Percentiles rank a stretch among this genome's conserved stretches.
Evolutionary conservation across 768 basidiomycete species (phyloP).

Genomic region (Lactarius evosmus): DNA sequence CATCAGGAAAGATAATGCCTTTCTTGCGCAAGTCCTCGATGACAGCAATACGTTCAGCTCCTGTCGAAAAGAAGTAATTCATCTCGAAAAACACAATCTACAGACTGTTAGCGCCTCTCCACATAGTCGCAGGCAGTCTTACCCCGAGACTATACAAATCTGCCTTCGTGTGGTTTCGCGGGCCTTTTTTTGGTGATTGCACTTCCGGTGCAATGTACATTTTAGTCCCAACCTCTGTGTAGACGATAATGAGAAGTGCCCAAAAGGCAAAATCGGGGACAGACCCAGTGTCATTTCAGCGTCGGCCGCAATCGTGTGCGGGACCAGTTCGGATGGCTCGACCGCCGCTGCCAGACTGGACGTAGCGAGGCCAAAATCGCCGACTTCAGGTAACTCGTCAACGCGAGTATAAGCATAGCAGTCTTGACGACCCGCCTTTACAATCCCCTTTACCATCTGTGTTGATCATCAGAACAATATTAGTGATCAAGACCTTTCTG

Average conservation of each 20-base stretch:
- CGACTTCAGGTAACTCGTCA: slow-evolving; percentile 47
- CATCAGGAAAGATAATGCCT: slow-evolving; percentile 68
- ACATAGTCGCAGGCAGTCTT: slow-evolving; percentile 32
- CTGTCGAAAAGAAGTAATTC: slow-evolving; percentile 82
- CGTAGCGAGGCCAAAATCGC: slow-evolving; percentile 91
- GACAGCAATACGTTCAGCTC: slow-evolving; percentile 79
- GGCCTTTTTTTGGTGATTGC: slow-evolving; percentile 52
- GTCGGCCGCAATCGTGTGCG: slow-evolving; percentile 44
- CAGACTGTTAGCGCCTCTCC: slow-evolving; percentile 6
- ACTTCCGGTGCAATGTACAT: slow-evolving; percentile 95
- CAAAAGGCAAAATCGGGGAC: slow-evolving; percentile 18
- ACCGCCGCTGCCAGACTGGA: slow-evolving; percentile 76
- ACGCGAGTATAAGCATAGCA: background rate
- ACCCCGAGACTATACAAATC: slow-evolving; percentile 95
- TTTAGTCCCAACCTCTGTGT: slow-evolving; percentile 83
- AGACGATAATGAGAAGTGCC: background rate
- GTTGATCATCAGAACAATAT: slow-evolving; percentile 7
- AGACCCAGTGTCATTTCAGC: slow-evolving; percentile 74
- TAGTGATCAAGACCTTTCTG: background rate
- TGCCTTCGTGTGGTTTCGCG: slow-evolving; percentile 81
- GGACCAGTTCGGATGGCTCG: slow-evolving; percentile 65
- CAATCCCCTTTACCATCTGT: slow-evolving; percentile 79
- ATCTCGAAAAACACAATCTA: slow-evolving; percentile 98
- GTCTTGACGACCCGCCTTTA: slow-evolving; percentile 49
- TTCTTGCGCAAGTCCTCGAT: slow-evolving; percentile 75